Base-by-base conservation (phyloP, 1,284 basidiomycete genomes). In the Cystobasidium pallidum region DNA sequence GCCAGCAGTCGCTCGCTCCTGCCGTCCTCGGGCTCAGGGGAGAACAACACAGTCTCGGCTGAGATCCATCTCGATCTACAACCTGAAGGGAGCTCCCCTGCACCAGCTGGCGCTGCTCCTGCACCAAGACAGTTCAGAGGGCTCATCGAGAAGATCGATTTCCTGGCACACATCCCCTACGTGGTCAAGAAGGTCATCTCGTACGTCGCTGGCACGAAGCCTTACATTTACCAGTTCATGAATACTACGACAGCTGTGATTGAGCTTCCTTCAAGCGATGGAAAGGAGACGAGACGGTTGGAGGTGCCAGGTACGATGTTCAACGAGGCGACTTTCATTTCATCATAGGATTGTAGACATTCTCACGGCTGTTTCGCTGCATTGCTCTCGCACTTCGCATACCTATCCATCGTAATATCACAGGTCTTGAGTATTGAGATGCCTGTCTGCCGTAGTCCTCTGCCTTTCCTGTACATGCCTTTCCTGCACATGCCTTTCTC, bases 111-210 rank as follows among this genome's bases (percentile, higher is more conserved):
- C 80, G 88, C 68, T 17, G 62, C 62, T 34, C 62, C 62, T 2
- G 88, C 88, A 55, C 34, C 24, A 55, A n/a, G 68, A 45, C 47
- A 55, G 21, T 71, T 71, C 61, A 21, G 59, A 32, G 94, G 94
- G 0, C 83, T 99, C 79, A 87, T 99, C 57, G 94, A 98, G 82
- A 98, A 98, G 84, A 92, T 99, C 19, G 94, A 99, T 78, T 89
- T 99, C 0, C 86, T 99, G 19, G 93, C 91, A 3, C 94, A 99
- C 84, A 94, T 99, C 77, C 96, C 96, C 8, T 89, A 90, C 76
- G 88, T 96, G 72, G 83, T 95, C 78, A 91, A 92, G 83, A 88
- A 91, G 79, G 87, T 93, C 76, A 89, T 95, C 75, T 92, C 89
- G 80, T 94, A 93, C 77, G 91, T 92, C 36, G 89, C 92, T 43